Evolutionary conservation across 306 rosid genomes (phyloP).

Genomic region (Gillenia trifoliata): DNA sequence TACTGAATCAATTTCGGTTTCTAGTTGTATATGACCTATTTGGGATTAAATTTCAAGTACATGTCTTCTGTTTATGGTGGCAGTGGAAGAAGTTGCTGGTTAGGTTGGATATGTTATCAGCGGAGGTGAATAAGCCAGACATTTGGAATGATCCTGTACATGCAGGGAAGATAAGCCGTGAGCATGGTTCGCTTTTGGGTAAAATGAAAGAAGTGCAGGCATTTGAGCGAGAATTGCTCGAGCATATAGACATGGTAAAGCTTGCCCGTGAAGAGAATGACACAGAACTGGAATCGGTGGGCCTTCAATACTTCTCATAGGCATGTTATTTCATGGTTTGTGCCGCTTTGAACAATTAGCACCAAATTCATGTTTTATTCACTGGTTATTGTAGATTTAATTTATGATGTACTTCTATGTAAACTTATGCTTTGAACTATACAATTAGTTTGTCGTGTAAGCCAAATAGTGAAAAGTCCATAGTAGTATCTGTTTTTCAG

Average conservation of each 20-base stretch:
- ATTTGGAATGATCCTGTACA: conserved; percentile 79
- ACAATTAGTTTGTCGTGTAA: neutral
- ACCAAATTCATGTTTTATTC: neutral
- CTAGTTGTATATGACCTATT: too few relatives aligned
- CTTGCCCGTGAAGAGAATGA: conserved; percentile 84
- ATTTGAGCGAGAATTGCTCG: conserved; percentile 74
- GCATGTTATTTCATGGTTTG: conserved; percentile 50
- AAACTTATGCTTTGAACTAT: neutral
- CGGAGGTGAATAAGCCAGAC: conserved; percentile 58
- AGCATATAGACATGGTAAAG: conserved; percentile 87
- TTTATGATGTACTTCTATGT: neutral
- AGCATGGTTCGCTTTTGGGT: conserved; percentile 78
- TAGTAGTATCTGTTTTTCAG: neutral
- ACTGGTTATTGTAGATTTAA: neutral
- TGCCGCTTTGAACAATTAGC: conserved; percentile 3
- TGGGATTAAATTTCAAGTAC: neutral
- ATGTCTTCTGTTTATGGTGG: conserved; percentile 16
- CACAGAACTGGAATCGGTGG: conserved; percentile 87
- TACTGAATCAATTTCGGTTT: neutral
- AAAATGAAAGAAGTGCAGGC: conserved; percentile 79
- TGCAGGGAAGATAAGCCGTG: conserved; percentile 77
- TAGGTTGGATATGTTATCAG: conserved; percentile 59
- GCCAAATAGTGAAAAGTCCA: neutral
- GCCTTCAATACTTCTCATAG: conserved; percentile 64
- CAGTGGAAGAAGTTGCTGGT: conserved; percentile 87